A percentile compares a stretch with the other conserved stretches of the same genome.
These are phyloP conservation scores for Colletotrichum costaricense DNA, from an alignment of 2,329 filamentous ascomycete genomes.

Conservation along the genomic window DNA sequence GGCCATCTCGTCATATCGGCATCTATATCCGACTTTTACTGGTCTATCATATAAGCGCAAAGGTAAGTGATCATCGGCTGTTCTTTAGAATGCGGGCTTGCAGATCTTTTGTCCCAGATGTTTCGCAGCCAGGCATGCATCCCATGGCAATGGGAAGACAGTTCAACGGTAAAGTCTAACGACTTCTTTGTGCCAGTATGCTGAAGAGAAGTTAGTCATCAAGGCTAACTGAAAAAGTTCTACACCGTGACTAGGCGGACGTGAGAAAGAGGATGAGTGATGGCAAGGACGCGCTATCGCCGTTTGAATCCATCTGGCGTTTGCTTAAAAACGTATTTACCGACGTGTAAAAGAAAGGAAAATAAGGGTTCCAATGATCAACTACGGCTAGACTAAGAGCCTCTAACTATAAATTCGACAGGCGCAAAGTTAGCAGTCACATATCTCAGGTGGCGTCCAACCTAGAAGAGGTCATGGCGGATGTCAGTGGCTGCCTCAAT, in stretches of 20 bases:
- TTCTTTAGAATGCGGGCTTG: background rate
- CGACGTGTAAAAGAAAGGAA: no score
- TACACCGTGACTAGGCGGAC: background rate
- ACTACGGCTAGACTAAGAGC: background rate
- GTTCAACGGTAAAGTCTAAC: background rate
- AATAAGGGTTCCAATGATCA: background rate
- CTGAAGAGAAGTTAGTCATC: background rate
- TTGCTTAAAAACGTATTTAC: no score
- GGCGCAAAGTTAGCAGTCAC: background rate
- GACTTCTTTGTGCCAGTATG: background rate
- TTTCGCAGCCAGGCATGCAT: background rate
- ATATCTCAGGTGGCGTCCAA: no score
- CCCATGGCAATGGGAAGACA: background rate
- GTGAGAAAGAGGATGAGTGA: no score
- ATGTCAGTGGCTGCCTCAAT: background rate
- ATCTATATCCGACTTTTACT: background rate
- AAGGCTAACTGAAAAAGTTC: background rate
- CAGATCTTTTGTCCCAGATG: constrained; percentile 10
- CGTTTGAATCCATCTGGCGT: no score
- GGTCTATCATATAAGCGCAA: background rate
- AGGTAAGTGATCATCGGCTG: background rate
- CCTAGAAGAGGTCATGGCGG: background rate
- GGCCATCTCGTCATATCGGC: constrained; percentile 7
- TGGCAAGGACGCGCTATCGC: no score
- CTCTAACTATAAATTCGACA: background rate